Conservation (phyloP, 371 early-diverging fungal species). For the Smittium mucronatum region DNA sequence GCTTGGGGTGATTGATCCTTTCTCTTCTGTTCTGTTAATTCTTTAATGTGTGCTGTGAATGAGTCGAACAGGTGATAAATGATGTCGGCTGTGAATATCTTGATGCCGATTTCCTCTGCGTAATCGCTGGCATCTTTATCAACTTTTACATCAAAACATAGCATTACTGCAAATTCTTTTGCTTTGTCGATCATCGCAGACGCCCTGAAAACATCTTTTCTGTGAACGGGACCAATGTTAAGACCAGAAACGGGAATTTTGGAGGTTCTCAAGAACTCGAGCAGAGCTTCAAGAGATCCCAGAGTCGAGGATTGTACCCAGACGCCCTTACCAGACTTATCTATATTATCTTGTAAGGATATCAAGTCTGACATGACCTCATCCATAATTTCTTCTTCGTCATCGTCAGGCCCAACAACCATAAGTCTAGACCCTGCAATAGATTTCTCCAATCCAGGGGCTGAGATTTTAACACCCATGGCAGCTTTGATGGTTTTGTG, state of each 20-base stretch:
- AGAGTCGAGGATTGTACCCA: slow-evolving; percentile 98
- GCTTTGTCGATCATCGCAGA: slow-evolving; percentile 87
- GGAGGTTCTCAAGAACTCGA: slow-evolving; percentile 84
- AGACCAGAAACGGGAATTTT: slow-evolving; percentile 97
- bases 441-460: slow-evolving; percentile 93
- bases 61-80: slow-evolving; percentile 99
- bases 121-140: slow-evolving; percentile 92
- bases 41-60: slow-evolving; percentile 72
- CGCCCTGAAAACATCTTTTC: slow-evolving; percentile 93
- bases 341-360: slow-evolving; percentile 59
- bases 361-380: slow-evolving; percentile 87
- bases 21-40: slow-evolving; percentile 69
- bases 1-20: slow-evolving; percentile 79
- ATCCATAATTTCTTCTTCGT: slow-evolving; percentile 86
- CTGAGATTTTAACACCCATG: slow-evolving; percentile 95
- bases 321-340: slow-evolving; percentile 88
- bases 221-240: slow-evolving; percentile 98
- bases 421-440: slow-evolving; percentile 97
- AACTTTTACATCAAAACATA: slow-evolving; percentile 98
- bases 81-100: slow-evolving; percentile 95
- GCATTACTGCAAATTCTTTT: slow-evolving; percentile 82
- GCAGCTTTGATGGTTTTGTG: slow-evolving; percentile 97
- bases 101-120: slow-evolving; percentile 87
- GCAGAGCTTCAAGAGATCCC: slow-evolving; percentile 98
- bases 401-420: slow-evolving; percentile 90